Conservation (phyloP, 2,329 filamentous ascomycete genomes). For the Fusarium sp. region DNA sequence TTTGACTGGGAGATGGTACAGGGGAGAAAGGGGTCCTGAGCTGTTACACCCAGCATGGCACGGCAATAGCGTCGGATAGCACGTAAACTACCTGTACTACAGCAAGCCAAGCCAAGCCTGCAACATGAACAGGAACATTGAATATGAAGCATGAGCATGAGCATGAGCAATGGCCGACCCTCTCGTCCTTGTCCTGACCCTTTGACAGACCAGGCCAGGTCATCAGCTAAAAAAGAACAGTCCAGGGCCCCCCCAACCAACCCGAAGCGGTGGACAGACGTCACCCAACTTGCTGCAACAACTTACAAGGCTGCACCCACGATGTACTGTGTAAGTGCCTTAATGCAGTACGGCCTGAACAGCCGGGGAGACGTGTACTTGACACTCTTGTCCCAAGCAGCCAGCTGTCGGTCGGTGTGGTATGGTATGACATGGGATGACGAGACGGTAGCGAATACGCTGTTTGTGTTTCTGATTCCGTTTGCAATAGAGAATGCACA, state of each 20-base stretch:
- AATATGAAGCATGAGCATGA: neutral
- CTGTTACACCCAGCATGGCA: too few species aligned
- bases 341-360: conserved; percentile 39
- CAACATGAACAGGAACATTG: conserved; percentile 20
- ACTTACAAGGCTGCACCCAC: conserved; percentile 13
- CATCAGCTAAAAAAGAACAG: conserved; percentile 13
- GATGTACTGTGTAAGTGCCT: neutral
- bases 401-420: conserved; percentile 35
- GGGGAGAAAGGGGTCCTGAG: conserved; percentile 33
- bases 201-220: conserved; percentile 18
- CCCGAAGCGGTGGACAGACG: conserved; percentile 41
- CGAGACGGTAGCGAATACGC: conserved; percentile 31
- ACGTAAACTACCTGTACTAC: neutral
- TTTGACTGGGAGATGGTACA: conserved; percentile 35
- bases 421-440: conserved; percentile 48
- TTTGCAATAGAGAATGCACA: too few species aligned
- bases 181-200: conserved; percentile 3
- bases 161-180: too few species aligned
- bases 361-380: conserved; percentile 39
- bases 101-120: neutral
- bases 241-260: conserved; percentile 13
- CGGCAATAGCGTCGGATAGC: too few species aligned
- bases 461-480: conserved; percentile 16
- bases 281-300: conserved; percentile 21
- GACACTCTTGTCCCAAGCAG: conserved; percentile 39